Evolutionary conservation across 164 flowering plant species (phyloP).

Genomic region (Taxillus chinensis): DNA sequence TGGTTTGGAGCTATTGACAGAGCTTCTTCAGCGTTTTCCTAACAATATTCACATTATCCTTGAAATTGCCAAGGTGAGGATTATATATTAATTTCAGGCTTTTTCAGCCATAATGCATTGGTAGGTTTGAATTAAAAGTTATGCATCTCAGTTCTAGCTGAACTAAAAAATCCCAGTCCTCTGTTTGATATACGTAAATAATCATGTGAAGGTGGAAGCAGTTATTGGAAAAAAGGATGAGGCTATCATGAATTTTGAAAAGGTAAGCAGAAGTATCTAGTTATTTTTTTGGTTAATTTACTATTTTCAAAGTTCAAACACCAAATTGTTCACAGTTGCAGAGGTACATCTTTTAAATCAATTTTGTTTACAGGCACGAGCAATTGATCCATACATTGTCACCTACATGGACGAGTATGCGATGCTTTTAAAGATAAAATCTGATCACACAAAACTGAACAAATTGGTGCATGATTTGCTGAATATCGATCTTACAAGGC

Average conservation of each 20-base stretch:
- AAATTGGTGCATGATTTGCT: conserved; percentile 83
- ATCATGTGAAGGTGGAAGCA: conserved; percentile 73
- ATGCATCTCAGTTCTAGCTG: not conserved
- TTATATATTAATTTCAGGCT: no score
- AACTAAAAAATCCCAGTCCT: not conserved
- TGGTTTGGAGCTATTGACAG: conserved; percentile 69
- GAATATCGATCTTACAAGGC: conserved; percentile 65
- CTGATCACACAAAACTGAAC: conserved; percentile 68
- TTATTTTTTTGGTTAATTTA: not conserved
- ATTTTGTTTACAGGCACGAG: conserved; percentile 57
- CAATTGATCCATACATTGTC: conserved; percentile 66
- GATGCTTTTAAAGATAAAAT: conserved; percentile 78
- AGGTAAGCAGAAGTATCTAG: conserved; percentile 33
- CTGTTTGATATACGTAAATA: not conserved
- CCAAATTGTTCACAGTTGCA: not conserved
- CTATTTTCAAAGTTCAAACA: not conserved
- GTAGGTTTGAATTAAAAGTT: no score
- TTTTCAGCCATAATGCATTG: no score
- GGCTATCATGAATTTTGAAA: conserved; percentile 87
- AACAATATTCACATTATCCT: conserved; percentile 72
- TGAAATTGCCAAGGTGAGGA: conserved; percentile 67
- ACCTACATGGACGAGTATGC: conserved; percentile 99
- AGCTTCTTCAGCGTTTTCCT: conserved; percentile 86
- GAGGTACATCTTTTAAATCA: not conserved
- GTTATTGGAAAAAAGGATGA: conserved; percentile 79